Evolutionary conservation across 768 basidiomycete genomes (phyloP), one percentile per base, ranked within the genome.

Genomic region (Amanita exitialis): DNA sequence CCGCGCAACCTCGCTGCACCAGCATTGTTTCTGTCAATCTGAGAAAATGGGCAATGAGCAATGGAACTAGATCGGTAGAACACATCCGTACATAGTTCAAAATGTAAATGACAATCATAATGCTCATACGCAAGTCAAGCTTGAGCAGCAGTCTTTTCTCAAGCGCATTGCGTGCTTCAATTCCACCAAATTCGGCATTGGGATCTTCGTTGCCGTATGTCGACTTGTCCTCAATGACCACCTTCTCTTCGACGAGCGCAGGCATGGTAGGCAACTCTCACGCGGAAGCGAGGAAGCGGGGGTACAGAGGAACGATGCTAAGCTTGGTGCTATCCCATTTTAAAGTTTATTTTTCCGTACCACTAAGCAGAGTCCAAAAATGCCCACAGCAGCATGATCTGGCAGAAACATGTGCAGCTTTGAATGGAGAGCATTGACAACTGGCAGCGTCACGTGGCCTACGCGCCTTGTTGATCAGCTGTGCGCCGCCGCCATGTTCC

Each of bases 1-100:
- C 86, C 87, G 30, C 78, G 73, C 37, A 88, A 68, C 48, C 87
- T 74, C 28, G 86, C 87, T 9, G 83, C 86, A 39, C 86, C 86
- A 30, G 75, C 83, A 65, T 88, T 89, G 58, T 87, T 89, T 50
- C 87, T 75, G 64, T 90, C 87, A 45, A 89, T 76, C 76, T 87
- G 59, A 60, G 32, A 9, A 44, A 30, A 27, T 25, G 12, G 45
- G 28, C 7, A 9, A 16, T 28, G 13, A 43, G 51, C 39, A 21
- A 43, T 6, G 20, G 2, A 49, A 38, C 53, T 54, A 13, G 15
- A 27, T 36, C n/a, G 16, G 52, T 42, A 52, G 21, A 43, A 30
- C 16, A 39, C 16, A 46, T 3, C 12, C 39, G 57, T 62, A 70
- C 68, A 65, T 74, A 76, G 54, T 77, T 76, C 36, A 77, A 54